Conservation (phyloP, 163 green algal genomes). For the Picocystis sp. region DNA sequence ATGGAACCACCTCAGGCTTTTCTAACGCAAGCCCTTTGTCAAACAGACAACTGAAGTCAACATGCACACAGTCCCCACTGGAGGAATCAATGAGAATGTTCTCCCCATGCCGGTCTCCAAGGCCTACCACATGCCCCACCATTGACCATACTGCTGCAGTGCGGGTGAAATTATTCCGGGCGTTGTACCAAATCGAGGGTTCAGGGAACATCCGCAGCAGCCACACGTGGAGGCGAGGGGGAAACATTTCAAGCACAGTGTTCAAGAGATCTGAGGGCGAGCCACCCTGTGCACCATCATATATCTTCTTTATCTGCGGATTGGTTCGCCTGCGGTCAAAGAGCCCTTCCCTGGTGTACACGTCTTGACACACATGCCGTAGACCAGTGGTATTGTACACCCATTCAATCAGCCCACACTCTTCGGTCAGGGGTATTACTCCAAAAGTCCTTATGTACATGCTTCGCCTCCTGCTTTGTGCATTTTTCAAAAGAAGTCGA, state of each 20-base stretch:
- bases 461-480: conserved; percentile 35
- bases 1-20: conserved; percentile 48
- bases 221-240: conserved; percentile 67
- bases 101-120: conserved; percentile 87
- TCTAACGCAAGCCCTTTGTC: conserved; percentile 63
- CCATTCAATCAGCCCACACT: conserved; percentile 91
- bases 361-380: conserved; percentile 36
- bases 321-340: conserved; percentile 27
- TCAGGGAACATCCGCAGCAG: conserved; percentile 60
- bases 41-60: conserved; percentile 98
- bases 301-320: conserved; percentile 36
- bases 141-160: conserved; percentile 82
- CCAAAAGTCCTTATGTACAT: conserved; percentile 63
- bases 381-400: conserved; percentile 51
- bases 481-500: conserved; percentile 49
- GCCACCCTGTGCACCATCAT: conserved; percentile 27
- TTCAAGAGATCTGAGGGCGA: conserved; percentile 1
- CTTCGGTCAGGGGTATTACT: conserved; percentile 80
- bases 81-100: conserved; percentile 80
- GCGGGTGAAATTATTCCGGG: conserved; percentile 54
- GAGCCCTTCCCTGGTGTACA: conserved; percentile 34
- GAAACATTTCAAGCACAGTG: conserved; percentile 42
- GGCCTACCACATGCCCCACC: conserved; percentile 76
- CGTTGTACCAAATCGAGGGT: conserved; percentile 64
- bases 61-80: conserved; percentile 68